These are phyloP conservation scores for Candida koratica DNA, from an alignment of 805 yeast species.

Conservation along the genomic window DNA sequence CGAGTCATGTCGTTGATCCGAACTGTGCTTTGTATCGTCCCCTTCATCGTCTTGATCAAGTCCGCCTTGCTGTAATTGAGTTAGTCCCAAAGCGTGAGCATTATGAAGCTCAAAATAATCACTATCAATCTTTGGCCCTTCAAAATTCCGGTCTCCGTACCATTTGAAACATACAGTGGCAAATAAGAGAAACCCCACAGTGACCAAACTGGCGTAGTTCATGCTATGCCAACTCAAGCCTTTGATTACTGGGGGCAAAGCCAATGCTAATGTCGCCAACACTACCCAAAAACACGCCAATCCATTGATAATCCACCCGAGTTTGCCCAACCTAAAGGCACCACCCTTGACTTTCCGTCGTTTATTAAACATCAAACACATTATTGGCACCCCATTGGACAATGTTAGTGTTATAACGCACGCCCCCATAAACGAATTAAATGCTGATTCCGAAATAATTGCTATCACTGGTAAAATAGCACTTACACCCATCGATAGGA, in stretches of 20 bases:
- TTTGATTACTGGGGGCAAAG: slow-evolving; percentile 63
- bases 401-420: slow-evolving; percentile 71
- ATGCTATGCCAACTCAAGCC: slow-evolving; percentile 37
- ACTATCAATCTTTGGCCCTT: slow-evolving; percentile 56
- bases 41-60: slow-evolving; percentile 18
- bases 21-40: no score
- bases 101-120: slow-evolving; percentile 39
- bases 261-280: slow-evolving; percentile 56
- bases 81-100: slow-evolving; percentile 21
- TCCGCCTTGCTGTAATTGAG: slow-evolving; percentile 10
- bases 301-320: slow-evolving; percentile 63
- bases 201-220: slow-evolving; percentile 68
- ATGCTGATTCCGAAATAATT: slow-evolving; percentile 66
- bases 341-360: slow-evolving; percentile 63
- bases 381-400: slow-evolving; percentile 73
- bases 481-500: slow-evolving; percentile 61
- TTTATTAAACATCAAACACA: slow-evolving; percentile 56
- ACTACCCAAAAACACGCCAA: slow-evolving; percentile 59
- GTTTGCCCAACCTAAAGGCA: slow-evolving; percentile 55
- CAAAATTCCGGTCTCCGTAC: slow-evolving; percentile 63
- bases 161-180: slow-evolving; percentile 48
- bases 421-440: slow-evolving; percentile 80
- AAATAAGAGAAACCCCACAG: slow-evolving; percentile 43
- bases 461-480: slow-evolving; percentile 61
- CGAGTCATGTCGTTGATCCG: no score